These are phyloP conservation scores for Fragaria nilgerrensis DNA, from an alignment of 306 rosid species.

Conservation along the genomic window DNA sequence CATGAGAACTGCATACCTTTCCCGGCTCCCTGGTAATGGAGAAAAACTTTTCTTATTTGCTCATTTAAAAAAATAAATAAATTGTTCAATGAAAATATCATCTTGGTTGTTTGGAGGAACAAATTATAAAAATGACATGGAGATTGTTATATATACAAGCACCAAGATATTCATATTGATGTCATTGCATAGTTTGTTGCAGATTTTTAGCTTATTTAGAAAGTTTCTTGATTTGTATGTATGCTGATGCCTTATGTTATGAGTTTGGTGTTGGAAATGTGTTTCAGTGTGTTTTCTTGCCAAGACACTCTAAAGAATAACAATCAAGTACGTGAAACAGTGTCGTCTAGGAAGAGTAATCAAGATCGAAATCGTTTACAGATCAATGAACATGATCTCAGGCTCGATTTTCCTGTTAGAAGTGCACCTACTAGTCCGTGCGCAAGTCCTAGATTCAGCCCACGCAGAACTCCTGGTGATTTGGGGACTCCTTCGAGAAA, in stretches of 20 bases:
- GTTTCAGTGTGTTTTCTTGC: constrained; percentile 49
- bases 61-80: neutral
- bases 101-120: neutral
- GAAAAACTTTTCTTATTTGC: neutral
- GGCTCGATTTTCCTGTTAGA: constrained; percentile 42
- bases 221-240: neutral
- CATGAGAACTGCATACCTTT: neutral
- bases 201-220: neutral
- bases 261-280: neutral
- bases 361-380: constrained; percentile 25
- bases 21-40: constrained; percentile 40
- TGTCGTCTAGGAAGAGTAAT: constrained; percentile 29
- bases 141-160: neutral
- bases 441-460: constrained; percentile 59
- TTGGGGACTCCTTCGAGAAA: constrained; percentile 39
- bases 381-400: constrained; percentile 24
- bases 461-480: constrained; percentile 46
- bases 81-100: too few species aligned
- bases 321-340: constrained; percentile 33
- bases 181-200: neutral
- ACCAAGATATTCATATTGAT: neutral
- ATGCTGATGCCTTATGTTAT: neutral
- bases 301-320: constrained; percentile 31
- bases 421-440: constrained; percentile 72
- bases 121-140: neutral